Evolutionary conservation across 495 filamentous ascomycete genomes (phyloP).

Genomic region (Sabuloglossum arenarium): DNA sequence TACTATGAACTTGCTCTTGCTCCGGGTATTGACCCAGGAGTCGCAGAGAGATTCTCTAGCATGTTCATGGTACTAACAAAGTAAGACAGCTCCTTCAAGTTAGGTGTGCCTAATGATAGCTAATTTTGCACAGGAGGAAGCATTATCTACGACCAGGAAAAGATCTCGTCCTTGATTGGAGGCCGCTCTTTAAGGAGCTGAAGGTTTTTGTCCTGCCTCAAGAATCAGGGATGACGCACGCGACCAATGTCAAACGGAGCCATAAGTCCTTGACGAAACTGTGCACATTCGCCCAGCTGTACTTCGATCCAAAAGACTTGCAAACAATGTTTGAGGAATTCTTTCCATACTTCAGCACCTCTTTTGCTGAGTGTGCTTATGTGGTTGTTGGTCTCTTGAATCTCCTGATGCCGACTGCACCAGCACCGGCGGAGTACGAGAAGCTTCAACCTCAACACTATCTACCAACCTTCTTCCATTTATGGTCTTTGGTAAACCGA

Average conservation of each 20-base stretch:
- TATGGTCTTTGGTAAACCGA: constrained; percentile 84
- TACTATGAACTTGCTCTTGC: constrained; percentile 91
- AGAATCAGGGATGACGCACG: constrained; percentile 46
- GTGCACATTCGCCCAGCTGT: constrained; percentile 71
- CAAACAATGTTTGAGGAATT: constrained; percentile 83
- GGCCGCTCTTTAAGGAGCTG: constrained; percentile 73
- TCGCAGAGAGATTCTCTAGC: constrained; percentile 79
- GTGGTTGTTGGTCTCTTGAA: constrained; percentile 75
- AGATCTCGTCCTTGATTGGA: constrained; percentile 84
- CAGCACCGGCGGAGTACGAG: constrained; percentile 45
- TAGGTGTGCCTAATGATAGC: not conserved
- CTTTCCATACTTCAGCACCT: constrained; percentile 86
- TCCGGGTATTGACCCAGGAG: constrained; percentile 62
- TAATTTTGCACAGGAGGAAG: constrained; percentile 46
- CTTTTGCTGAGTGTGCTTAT: constrained; percentile 72
- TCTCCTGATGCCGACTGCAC: constrained; percentile 66
- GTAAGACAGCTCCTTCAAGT: constrained; percentile 22
- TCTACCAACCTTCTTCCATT: constrained; percentile 79
- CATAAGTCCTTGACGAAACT: constrained; percentile 65
- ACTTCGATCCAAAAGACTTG: constrained; percentile 75
- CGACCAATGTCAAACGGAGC: constrained; percentile 43
- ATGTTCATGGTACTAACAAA: constrained; percentile 91
- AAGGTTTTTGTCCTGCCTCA: constrained; percentile 73
- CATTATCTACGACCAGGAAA: constrained; percentile 81
- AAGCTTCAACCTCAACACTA: constrained; percentile 65